Percentiles rank a stretch among this genome's conserved stretches.
Evolutionary conservation across 2,329 filamentous ascomycete species (phyloP).

Genomic region (Colletotrichum noveboracense): DNA sequence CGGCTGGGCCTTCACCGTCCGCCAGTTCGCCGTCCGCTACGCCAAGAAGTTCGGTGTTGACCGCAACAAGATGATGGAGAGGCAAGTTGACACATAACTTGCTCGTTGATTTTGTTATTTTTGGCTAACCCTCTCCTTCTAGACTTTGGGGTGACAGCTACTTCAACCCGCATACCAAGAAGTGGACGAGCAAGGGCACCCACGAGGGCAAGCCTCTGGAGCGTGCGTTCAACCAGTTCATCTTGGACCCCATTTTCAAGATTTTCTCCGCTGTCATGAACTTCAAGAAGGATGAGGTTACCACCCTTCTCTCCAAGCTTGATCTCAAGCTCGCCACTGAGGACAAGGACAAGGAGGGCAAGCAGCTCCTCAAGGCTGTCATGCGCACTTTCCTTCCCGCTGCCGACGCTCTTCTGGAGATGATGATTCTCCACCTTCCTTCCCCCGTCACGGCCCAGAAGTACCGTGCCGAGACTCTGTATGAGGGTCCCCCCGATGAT

Average conservation of each 20-base stretch:
- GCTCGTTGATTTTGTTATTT: background rate
- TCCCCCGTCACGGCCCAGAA: conserved; percentile 94
- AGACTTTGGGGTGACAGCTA: conserved; percentile 86
- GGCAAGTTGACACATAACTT: conserved; percentile 36
- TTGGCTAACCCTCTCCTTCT: conserved; percentile 23
- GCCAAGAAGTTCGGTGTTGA: conserved; percentile 99
- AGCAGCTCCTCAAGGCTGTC: conserved; percentile 95
- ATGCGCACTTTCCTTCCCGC: conserved; percentile 99
- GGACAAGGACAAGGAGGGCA: conserved; percentile 94
- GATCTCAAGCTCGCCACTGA: conserved; percentile 87
- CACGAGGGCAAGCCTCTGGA: conserved; percentile 89
- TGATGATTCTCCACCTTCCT: conserved; percentile 99
- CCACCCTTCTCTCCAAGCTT: conserved; percentile 87
- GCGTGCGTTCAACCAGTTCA: conserved; percentile 99
- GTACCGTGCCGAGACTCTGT: conserved; percentile 98
- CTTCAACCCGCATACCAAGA: conserved; percentile 99
- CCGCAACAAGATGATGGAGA: conserved; percentile 99
- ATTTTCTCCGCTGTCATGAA: conserved; percentile 97
- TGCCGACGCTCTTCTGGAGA: conserved; percentile 97
- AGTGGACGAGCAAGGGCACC: conserved; percentile 91
- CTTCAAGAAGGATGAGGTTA: conserved; percentile 95
- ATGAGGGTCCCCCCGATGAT: conserved; percentile 96
- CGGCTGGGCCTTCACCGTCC: conserved; percentile 99
- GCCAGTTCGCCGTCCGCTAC: conserved; percentile 94
- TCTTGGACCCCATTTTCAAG: conserved; percentile 99